Percentiles rank a stretch among this genome's conserved stretches.
phyloP scores from a whole-genome alignment of 139 green algal genomes.

The Zygnema cylindricum region DNA sequence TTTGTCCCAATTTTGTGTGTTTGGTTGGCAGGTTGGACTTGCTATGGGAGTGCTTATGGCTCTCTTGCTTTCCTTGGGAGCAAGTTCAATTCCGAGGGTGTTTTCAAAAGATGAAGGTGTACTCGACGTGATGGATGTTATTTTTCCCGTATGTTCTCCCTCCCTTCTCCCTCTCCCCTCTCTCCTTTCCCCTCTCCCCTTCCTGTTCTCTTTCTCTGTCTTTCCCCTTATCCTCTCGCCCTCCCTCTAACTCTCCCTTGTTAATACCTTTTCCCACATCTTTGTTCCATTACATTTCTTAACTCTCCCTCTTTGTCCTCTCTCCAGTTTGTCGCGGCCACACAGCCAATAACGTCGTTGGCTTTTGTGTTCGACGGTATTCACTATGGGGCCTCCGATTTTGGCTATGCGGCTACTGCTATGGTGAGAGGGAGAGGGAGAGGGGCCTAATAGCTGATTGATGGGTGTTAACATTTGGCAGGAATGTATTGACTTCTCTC shows the following conservation, averaged over 20 bases:
- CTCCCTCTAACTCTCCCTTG: too few relatives aligned
- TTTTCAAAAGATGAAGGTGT: constrained; percentile 58
- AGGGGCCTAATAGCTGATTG: too few relatives aligned
- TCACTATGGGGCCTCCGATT: constrained; percentile 63
- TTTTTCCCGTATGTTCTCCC: constrained; percentile 37
- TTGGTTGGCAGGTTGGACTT: constrained; percentile 47
- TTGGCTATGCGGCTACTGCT: constrained; percentile 48
- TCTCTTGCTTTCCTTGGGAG: constrained; percentile 31
- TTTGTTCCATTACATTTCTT: constrained; percentile 31
- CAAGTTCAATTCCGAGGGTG: constrained; percentile 23
- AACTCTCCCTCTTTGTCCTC: not conserved
- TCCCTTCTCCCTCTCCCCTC: not conserved
- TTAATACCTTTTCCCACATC: too few relatives aligned
- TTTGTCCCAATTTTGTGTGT: not conserved
- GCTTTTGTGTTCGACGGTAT: constrained; percentile 66
- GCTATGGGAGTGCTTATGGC: constrained; percentile 53
- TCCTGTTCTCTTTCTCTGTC: too few relatives aligned
- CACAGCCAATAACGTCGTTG: constrained; percentile 51
- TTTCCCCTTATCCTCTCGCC: too few relatives aligned
- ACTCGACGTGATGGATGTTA: constrained; percentile 41
- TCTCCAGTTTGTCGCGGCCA: constrained; percentile 53
- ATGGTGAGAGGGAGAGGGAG: too few relatives aligned
- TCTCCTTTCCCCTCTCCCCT: too few relatives aligned
- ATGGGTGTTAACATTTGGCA: too few relatives aligned
- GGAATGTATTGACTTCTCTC: too few relatives aligned